Evolutionary conservation across 495 filamentous ascomycete species (phyloP), one percentile per base, ranked within the genome.

Genomic region (Aspergillus sclerotioniger): DNA sequence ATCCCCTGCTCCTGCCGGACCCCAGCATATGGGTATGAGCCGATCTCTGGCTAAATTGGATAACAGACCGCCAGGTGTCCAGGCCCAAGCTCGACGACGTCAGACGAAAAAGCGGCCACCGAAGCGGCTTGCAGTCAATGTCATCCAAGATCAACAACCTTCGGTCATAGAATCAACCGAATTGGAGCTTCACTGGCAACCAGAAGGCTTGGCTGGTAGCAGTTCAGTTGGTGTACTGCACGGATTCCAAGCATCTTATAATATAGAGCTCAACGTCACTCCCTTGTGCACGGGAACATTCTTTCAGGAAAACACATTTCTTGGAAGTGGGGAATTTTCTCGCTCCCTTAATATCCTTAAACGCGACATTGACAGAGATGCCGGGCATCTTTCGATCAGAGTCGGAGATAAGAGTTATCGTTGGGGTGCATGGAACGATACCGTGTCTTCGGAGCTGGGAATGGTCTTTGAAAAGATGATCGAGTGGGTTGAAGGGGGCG

Each of bases 271-370:
- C 58, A 87, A 89, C 51, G 69, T 91, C 29, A 77, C 75, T 41
- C 87, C 90, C 25, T 72, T 96, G 21, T 78, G 76, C 45, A 54
- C 70, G 10, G 90, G 87, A 0, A 87, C 86, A 1, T 94, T 80
- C 69, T 94, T 95, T 62, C 90, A 92, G 62, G 76, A 87, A 62
- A 80, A 71, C 49, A 92, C 91, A 10, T 80, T 95, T 50, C 78
- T 96, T 50, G 91, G 92, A 15, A 86, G 84, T 62, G 90, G 88
- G 0, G 79, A 82, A 20, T 78, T 96, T 51, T 65, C 65, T 37
- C 80, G 75, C 51, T 84, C 79, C 10, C 68, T 84, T 9, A 71
- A 76, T 21, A 25, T 73, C 31, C 20, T 46, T 35, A 58, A 58
- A 21, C 64, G 62, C 25, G 62, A 76, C 53, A 44, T 78, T 47